Evolutionary conservation across 2,329 filamentous ascomycete genomes (phyloP), one percentile per base, ranked within the genome.

Genomic region (Colletotrichum spaethianum): DNA sequence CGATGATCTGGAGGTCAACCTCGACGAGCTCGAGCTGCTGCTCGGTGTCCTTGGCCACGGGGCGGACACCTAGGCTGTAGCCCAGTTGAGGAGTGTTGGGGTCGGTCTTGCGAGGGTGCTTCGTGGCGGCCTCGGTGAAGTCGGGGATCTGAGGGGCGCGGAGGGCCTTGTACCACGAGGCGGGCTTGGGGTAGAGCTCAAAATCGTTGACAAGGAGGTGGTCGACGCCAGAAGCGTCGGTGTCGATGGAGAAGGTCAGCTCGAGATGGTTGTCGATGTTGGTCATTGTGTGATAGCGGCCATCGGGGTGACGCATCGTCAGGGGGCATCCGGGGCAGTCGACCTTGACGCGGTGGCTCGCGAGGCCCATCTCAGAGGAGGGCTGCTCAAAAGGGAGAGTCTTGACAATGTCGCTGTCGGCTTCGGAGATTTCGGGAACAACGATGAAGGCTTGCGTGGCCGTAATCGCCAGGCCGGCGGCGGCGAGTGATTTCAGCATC

Each of bases 131-230:
- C 76, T 78, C 63, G 55, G 70, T 63, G 72, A 78, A 72, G 52
- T 85, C 82, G 50, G 84, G 80, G 42, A 85, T 76, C 67, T 90
- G 84, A 16, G 81, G 76, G 14, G 88, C 88, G 7, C 79, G 81
- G 46, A 90, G 82, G 11, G 80, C 80, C 59, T 81, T 80, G 74
- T 78, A 78, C 78, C 85, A 83, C 1, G 86, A 83, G 77, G 88
- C 82, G 74, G 88, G 79, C 63, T 84, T 80, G 20, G 89, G 88
- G 75, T 91, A 93, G 23, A 93, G 82, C 76, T 90, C 87, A 72
- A 88, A 86, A 69, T 86, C 89, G 79, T 93, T 92, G 69, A 93
- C 76, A 46, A 89, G 77, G 33, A 93, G 82, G 52, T 82, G 83
- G 73, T 87, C 84, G 70, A 78, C 77, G 26, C 67, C 70, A 59